Evolutionary conservation across 202 grass and related monocot genomes (phyloP).

Genomic region (Digitaria exilis): DNA sequence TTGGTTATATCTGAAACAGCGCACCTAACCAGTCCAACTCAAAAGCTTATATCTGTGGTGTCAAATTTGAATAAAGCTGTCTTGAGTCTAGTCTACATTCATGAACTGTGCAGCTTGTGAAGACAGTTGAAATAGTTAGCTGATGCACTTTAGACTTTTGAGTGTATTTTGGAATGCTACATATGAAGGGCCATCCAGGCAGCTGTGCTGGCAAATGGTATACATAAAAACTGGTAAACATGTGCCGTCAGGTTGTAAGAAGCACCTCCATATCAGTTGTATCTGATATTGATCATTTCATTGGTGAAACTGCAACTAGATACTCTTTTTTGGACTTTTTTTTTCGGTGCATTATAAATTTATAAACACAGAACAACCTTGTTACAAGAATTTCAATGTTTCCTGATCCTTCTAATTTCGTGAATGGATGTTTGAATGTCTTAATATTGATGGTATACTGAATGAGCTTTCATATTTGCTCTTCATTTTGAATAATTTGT

Average conservation of each 20-base stretch:
- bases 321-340: constrained; percentile 14
- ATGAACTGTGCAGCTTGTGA: constrained; percentile 17
- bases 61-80: constrained; percentile 22
- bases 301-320: background rate
- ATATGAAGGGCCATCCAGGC: background rate
- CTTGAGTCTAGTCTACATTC: background rate
- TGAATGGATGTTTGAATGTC: background rate
- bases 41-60: background rate
- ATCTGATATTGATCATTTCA: background rate
- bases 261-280: constrained; percentile 1
- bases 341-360: background rate
- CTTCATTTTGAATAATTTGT: background rate
- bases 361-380: background rate
- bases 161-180: background rate
- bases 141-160: constrained; percentile 12
- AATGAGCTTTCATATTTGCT: background rate
- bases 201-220: background rate
- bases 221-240: background rate
- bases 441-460: constrained; percentile 9
- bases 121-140: constrained; percentile 20
- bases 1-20: too few species aligned
- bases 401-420: background rate
- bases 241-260: background rate
- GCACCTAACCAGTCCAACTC: too few species aligned
- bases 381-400: background rate